Evolutionary conservation across 805 yeast species (phyloP).

Genomic region (Starmera amethionina): DNA sequence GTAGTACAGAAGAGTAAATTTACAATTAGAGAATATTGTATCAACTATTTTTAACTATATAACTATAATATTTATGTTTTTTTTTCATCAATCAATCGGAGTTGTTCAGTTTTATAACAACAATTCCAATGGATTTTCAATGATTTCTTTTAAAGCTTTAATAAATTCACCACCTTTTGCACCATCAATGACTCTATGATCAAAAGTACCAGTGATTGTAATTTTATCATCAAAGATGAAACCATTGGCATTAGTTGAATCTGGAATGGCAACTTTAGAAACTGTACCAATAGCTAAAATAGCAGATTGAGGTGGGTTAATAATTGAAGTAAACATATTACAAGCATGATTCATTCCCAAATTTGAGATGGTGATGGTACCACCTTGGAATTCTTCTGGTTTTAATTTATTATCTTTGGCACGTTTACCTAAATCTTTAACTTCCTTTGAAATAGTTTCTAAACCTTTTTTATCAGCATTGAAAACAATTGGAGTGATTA

Average conservation of each 20-base stretch:
- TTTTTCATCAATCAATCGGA: too few relatives aligned
- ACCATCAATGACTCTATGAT: constrained; percentile 96
- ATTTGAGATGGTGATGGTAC: constrained; percentile 97
- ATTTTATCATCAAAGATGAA: constrained; percentile 87
- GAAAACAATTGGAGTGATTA: constrained; percentile 91
- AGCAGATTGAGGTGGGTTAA: constrained; percentile 95
- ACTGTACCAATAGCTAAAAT: constrained; percentile 92
- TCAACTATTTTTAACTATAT: too few relatives aligned
- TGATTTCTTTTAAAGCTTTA: constrained; percentile 79
- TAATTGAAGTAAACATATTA: constrained; percentile 84
- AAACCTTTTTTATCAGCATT: constrained; percentile 85
- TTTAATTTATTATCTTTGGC: constrained; percentile 88
- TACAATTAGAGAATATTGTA: too few relatives aligned
- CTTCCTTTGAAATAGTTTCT: constrained; percentile 65
- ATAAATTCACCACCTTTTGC: constrained; percentile 97
- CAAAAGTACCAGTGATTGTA: constrained; percentile 92
- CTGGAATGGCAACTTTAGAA: constrained; percentile 88
- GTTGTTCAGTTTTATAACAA: constrained; percentile 42
- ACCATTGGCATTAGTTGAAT: constrained; percentile 83
- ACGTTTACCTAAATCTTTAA: constrained; percentile 90
- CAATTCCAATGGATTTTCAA: constrained; percentile 95
- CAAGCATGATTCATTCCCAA: constrained; percentile 98
- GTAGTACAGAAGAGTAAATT: too few relatives aligned
- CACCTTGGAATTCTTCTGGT: constrained; percentile 99
- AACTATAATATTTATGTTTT: too few relatives aligned